Evolutionary conservation across 2,329 filamentous ascomycete species (phyloP).

Genomic region (Seiridium unicorne): DNA sequence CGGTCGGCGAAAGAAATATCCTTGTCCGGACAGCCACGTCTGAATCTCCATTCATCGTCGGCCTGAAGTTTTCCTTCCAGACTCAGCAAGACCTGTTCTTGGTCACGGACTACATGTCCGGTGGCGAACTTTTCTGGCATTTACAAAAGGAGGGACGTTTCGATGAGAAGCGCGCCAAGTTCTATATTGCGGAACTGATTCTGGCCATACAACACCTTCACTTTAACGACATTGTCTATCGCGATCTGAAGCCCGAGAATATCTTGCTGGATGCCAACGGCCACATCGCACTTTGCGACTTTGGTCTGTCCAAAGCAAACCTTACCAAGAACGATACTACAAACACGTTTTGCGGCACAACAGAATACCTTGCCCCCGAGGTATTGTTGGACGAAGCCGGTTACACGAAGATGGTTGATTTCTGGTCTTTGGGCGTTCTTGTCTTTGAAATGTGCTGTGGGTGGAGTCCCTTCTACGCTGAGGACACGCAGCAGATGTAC

Average conservation of each 20-base stretch:
- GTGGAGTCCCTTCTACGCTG: conserved; percentile 98
- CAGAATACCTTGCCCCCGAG: conserved; percentile 94
- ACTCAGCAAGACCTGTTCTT: conserved; percentile 94
- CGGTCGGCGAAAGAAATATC: conserved; percentile 94
- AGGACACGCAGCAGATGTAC: conserved; percentile 99
- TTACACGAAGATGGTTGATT: conserved; percentile 99
- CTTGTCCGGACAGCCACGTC: conserved; percentile 93
- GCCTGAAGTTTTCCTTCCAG: conserved; percentile 97
- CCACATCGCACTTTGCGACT: conserved; percentile 96
- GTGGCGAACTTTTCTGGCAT: conserved; percentile 98
- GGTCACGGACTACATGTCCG: conserved; percentile 99
- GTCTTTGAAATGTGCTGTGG: conserved; percentile 99
- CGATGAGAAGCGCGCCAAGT: conserved; percentile 91
- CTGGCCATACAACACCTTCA: conserved; percentile 93
- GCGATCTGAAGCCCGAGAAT: conserved; percentile 96
- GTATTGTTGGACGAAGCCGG: conserved; percentile 93
- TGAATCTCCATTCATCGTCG: conserved; percentile 96
- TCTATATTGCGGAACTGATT: conserved; percentile 98
- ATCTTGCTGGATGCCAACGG: conserved; percentile 96
- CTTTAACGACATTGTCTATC: conserved; percentile 96
- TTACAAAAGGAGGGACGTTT: conserved; percentile 96
- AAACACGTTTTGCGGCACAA: conserved; percentile 98
- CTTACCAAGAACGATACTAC: conserved; percentile 96
- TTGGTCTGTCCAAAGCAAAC: conserved; percentile 96
- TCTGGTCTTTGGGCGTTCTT: conserved; percentile 95